Percentiles rank a stretch among this genome's conserved stretches.
phyloP scores from a whole-genome alignment of 768 basidiomycete species.

The Botryobasidium botryosum region DNA sequence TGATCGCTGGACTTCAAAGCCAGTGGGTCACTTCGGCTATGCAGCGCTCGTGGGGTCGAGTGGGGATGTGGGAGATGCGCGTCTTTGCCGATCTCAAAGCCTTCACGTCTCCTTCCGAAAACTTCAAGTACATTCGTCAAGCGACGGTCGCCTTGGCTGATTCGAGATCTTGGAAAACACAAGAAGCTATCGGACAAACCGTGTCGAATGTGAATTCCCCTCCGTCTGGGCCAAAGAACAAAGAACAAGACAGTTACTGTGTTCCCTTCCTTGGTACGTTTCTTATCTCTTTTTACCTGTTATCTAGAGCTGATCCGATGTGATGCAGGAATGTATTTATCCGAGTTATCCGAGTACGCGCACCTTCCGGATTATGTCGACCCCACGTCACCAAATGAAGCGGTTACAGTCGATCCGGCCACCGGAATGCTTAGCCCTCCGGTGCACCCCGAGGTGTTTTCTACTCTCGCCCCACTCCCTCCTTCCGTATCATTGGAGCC shows the following conservation, averaged over 20 bases:
- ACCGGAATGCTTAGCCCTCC: constrained; percentile 50
- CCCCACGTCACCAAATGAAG: constrained; percentile 57
- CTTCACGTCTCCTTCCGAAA: constrained; percentile 43
- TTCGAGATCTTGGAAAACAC: constrained; percentile 30
- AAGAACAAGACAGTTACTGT: constrained; percentile 22
- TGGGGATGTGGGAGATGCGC: constrained; percentile 53
- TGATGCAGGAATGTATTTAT: constrained; percentile 53
- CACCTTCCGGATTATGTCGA: constrained; percentile 67
- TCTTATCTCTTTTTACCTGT: neutral
- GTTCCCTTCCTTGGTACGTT: constrained; percentile 68
- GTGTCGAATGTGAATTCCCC: constrained; percentile 23
- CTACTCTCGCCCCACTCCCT: constrained; percentile 52
- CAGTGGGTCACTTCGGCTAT: constrained; percentile 53
- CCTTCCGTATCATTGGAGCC: constrained; percentile 68
- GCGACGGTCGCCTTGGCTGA: constrained; percentile 48
- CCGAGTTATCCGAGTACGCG: constrained; percentile 46
- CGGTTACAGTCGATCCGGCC: constrained; percentile 44
- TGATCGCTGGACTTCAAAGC: constrained; percentile 58
- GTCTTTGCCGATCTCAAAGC: constrained; percentile 54
- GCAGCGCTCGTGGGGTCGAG: constrained; percentile 44
- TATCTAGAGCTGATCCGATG: neutral
- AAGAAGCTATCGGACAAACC: constrained; percentile 36
- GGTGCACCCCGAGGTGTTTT: constrained; percentile 65
- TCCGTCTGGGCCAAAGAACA: constrained; percentile 15
- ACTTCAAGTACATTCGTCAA: constrained; percentile 60